Evolutionary conservation across 2,329 filamentous ascomycete species (phyloP).

Genomic region (Hypoxylon sp.): DNA sequence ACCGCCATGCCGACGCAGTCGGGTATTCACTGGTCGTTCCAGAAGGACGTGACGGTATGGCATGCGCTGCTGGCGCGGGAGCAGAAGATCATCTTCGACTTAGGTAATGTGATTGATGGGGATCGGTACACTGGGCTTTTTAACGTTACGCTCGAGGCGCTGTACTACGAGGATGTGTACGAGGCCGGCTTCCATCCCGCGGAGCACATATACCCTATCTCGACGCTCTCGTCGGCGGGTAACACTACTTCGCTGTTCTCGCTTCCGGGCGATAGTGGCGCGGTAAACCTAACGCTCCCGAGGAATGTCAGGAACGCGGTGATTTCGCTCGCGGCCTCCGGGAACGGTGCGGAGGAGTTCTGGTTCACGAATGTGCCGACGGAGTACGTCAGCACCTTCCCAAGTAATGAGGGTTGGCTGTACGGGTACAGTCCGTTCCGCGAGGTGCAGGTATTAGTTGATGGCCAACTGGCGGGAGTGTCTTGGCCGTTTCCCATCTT

Average conservation of each 20-base stretch:
- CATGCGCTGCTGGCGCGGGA: conserved; percentile 62
- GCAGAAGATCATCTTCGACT: conserved; percentile 72
- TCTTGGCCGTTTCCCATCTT: conserved; percentile 77
- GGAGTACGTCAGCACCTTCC: conserved; percentile 66
- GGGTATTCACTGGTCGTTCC: conserved; percentile 66
- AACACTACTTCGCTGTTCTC: conserved; percentile 67
- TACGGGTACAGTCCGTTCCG: conserved; percentile 74
- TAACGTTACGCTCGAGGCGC: conserved; percentile 69
- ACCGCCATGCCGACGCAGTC: conserved; percentile 70
- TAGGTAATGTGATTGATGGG: conserved; percentile 67
- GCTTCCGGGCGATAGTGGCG: conserved; percentile 64
- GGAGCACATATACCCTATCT: conserved; percentile 55
- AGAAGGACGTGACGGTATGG: conserved; percentile 72
- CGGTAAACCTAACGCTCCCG: conserved; percentile 63
- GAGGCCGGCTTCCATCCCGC: conserved; percentile 47
- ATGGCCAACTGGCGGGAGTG: conserved; percentile 71
- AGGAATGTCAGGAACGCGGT: conserved; percentile 68
- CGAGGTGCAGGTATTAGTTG: conserved; percentile 74
- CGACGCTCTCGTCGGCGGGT: conserved; percentile 55
- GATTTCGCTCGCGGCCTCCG: conserved; percentile 72
- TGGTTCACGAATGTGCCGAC: conserved; percentile 76
- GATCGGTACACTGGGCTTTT: conserved; percentile 69
- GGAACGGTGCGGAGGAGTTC: conserved; percentile 74
- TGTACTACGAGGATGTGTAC: conserved; percentile 57
- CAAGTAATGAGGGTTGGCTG: conserved; percentile 60